A percentile compares a stretch with the other conserved stretches of the same genome.
Conservation (phyloP, 2,329 filamentous ascomycete species). For the Purpureocillium lavendulum region DNA sequence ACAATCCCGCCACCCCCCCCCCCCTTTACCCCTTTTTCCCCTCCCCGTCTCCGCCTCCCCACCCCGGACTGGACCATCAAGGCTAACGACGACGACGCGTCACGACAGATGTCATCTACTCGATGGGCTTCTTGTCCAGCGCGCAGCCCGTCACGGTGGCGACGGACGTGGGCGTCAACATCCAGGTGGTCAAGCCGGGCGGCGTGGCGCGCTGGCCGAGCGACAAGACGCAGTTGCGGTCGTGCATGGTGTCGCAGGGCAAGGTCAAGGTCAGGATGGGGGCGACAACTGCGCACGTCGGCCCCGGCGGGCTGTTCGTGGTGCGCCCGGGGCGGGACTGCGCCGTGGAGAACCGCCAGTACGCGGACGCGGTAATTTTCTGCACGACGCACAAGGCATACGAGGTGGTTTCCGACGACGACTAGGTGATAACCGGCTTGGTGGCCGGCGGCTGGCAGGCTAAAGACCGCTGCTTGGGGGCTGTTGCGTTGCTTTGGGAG, state of each 20-base stretch:
- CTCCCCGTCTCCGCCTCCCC: background rate
- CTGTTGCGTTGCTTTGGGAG: too few species aligned
- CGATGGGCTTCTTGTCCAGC: conserved; percentile 30
- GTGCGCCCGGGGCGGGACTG: conserved; percentile 29
- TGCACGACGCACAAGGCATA: conserved; percentile 24
- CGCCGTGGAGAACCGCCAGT: conserved; percentile 32
- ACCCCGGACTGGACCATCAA: too few species aligned
- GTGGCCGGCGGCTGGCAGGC: too few species aligned
- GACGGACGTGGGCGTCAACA: conserved; percentile 30
- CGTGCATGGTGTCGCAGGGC: conserved; percentile 30
- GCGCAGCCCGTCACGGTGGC: conserved; percentile 26
- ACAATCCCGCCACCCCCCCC: too few species aligned
- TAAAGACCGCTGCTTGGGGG: too few species aligned
- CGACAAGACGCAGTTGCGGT: conserved; percentile 22
- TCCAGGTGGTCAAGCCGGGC: conserved; percentile 31
- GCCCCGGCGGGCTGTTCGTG: conserved; percentile 34
- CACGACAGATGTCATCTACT: conserved; percentile 31
- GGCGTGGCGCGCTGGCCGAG: conserved; percentile 20
- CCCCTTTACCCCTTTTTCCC: background rate
- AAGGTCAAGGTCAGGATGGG: conserved; percentile 31
- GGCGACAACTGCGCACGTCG: conserved; percentile 29
- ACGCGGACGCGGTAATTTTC: conserved; percentile 35
- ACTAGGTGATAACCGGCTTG: too few species aligned
- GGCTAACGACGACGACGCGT: too few species aligned
- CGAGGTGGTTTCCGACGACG: conserved; percentile 4